Percentiles rank a stretch among this genome's conserved stretches.
Conservation (phyloP, 2,329 filamentous ascomycete genomes). For the Fusarium sp. region DNA sequence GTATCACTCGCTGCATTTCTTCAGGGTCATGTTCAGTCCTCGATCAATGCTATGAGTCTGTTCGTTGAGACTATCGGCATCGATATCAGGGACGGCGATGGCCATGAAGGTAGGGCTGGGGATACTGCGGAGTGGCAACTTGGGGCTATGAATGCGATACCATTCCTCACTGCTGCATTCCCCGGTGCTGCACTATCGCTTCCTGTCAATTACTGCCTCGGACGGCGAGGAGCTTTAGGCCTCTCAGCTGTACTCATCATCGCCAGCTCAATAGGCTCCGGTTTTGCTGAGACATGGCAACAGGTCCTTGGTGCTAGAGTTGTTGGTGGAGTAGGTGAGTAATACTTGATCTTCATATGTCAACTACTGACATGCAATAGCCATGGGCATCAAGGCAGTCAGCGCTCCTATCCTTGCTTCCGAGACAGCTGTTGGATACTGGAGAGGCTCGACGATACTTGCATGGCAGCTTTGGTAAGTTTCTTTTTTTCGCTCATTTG, state of each 20-base stretch:
- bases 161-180: constrained; percentile 53
- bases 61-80: constrained; percentile 41
- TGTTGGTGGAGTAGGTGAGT: constrained; percentile 31
- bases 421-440: constrained; percentile 60
- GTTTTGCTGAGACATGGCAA: constrained; percentile 49
- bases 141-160: constrained; percentile 53
- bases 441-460: constrained; percentile 61
- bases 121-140: constrained; percentile 29
- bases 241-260: constrained; percentile 55
- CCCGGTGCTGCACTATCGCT: constrained; percentile 53
- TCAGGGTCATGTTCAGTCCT: constrained; percentile 58
- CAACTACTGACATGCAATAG: constrained; percentile 29
- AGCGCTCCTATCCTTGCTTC: constrained; percentile 61
- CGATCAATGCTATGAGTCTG: constrained; percentile 54
- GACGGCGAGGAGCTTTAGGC: constrained; percentile 54
- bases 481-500: not conserved
- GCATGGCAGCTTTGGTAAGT: constrained; percentile 60
- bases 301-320: constrained; percentile 49
- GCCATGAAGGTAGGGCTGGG: not conserved
- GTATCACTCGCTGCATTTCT: constrained; percentile 58
- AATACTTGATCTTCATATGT: fast-evolving
- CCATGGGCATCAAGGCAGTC: constrained; percentile 63
- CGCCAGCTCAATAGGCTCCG: constrained; percentile 53
- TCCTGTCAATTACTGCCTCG: constrained; percentile 54
- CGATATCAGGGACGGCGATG: not conserved